phyloP scores from a whole-genome alignment of 805 yeast genomes.

The Starmerella roubikii region DNA sequence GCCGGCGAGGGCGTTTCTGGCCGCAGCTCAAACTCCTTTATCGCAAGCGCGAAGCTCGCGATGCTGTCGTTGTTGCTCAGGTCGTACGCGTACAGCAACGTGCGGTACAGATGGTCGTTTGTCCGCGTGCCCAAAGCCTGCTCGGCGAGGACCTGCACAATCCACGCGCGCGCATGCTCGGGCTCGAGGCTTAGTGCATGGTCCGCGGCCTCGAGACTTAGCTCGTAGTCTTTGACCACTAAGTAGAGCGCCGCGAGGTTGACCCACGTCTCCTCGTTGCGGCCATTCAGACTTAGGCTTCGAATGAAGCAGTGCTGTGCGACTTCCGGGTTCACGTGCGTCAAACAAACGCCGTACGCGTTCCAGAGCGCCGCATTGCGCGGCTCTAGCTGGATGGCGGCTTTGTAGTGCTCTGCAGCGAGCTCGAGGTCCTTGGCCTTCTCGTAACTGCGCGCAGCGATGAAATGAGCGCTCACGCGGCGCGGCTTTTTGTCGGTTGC shows the following conservation, averaged over 20 bases:
- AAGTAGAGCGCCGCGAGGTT: conserved; percentile 70
- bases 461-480: conserved; percentile 37
- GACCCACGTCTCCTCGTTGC: conserved; percentile 60
- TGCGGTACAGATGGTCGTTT: conserved; percentile 36
- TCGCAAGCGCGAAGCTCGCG: conserved; percentile 62
- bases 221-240: conserved; percentile 47
- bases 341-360: conserved; percentile 64
- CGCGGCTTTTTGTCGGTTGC: conserved; percentile 21
- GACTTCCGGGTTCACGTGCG: conserved; percentile 49
- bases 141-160: conserved; percentile 61
- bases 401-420: conserved; percentile 46
- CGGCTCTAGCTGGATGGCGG: conserved; percentile 58
- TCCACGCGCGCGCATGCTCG: conserved; percentile 61
- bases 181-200: conserved; percentile 77
- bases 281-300: conserved; percentile 56
- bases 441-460: conserved; percentile 48
- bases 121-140: conserved; percentile 22
- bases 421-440: conserved; percentile 30
- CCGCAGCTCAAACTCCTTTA: conserved; percentile 25
- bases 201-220: conserved; percentile 59
- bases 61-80: conserved; percentile 56
- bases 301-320: conserved; percentile 90
- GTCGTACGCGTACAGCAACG: conserved; percentile 66
- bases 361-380: conserved; percentile 66
- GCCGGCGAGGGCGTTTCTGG: conserved; percentile 11